phyloP scores from a whole-genome alignment of 257 asterid genomes.

The Lycium ferocissimum region DNA sequence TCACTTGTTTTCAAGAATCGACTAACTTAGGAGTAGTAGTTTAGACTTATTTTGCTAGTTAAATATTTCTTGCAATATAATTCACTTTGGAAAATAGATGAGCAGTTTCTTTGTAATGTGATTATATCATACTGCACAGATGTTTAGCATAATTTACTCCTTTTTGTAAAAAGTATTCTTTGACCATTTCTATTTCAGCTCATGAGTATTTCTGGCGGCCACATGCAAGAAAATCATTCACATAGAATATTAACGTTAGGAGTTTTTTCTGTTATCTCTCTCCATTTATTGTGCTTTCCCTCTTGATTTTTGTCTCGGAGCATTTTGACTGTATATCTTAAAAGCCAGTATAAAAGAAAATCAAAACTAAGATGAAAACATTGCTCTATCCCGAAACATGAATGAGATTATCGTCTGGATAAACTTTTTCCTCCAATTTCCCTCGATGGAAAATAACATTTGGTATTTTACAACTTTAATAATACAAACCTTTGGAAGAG shows the following conservation, averaged over 20 bases:
- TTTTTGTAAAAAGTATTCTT: background rate
- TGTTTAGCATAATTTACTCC: background rate
- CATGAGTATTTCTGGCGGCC: background rate
- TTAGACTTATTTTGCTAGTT: background rate
- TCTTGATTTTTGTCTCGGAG: background rate
- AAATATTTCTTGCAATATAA: background rate
- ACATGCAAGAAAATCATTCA: background rate
- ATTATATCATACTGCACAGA: background rate
- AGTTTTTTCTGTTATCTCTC: background rate
- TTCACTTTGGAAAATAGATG: background rate
- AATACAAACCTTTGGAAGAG: conserved; percentile 1
- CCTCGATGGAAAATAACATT: background rate
- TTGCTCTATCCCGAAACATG: background rate
- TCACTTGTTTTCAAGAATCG: background rate
- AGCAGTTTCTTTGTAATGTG: background rate
- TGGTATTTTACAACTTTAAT: background rate
- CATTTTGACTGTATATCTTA: background rate
- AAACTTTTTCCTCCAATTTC: background rate
- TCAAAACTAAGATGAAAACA: background rate
- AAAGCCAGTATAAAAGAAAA: background rate
- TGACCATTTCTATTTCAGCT: background rate
- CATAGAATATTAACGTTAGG: background rate
- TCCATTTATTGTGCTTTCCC: background rate
- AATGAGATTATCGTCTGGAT: background rate
- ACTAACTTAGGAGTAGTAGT: background rate